phyloP scores from a whole-genome alignment of 2,329 filamentous ascomycete genomes.

The Esteya vermicola region DNA sequence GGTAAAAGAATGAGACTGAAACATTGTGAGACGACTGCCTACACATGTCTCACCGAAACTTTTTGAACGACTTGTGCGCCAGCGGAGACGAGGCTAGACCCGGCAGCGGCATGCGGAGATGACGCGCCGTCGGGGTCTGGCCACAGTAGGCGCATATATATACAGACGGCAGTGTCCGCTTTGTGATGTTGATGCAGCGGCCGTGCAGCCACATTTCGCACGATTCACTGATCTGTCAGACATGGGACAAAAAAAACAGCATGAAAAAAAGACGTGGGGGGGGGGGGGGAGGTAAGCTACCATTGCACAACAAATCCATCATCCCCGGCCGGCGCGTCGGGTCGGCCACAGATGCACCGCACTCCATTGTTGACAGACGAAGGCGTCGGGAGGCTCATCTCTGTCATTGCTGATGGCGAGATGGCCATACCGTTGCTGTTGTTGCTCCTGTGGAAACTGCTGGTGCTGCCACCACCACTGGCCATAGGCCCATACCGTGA shows the following conservation, averaged over 20 bases:
- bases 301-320: conserved; percentile 49
- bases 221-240: conserved; percentile 31
- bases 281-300: too few relatives aligned
- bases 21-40: too few relatives aligned
- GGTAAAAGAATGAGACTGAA: too few relatives aligned
- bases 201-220: conserved; percentile 53
- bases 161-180: conserved; percentile 40
- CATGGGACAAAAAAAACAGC: background rate
- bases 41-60: conserved; percentile 31
- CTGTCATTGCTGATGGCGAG: conserved; percentile 37
- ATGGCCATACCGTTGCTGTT: conserved; percentile 14
- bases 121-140: conserved; percentile 40
- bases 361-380: conserved; percentile 26
- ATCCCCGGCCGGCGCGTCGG: conserved; percentile 26
- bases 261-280: too few relatives aligned
- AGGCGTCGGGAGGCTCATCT: conserved; percentile 31
- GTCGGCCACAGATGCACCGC: conserved; percentile 40
- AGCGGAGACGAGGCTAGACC: conserved; percentile 23
- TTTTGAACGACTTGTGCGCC: conserved; percentile 29
- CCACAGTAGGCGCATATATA: conserved; percentile 52
- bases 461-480: too few relatives aligned
- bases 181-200: conserved; percentile 45
- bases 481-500: too few relatives aligned
- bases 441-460: too few relatives aligned
- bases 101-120: conserved; percentile 25